A percentile compares a stretch with the other conserved stretches of the same genome.
phyloP scores from a whole-genome alignment of 2,329 filamentous ascomycete species.

The Penicillium sp. region DNA sequence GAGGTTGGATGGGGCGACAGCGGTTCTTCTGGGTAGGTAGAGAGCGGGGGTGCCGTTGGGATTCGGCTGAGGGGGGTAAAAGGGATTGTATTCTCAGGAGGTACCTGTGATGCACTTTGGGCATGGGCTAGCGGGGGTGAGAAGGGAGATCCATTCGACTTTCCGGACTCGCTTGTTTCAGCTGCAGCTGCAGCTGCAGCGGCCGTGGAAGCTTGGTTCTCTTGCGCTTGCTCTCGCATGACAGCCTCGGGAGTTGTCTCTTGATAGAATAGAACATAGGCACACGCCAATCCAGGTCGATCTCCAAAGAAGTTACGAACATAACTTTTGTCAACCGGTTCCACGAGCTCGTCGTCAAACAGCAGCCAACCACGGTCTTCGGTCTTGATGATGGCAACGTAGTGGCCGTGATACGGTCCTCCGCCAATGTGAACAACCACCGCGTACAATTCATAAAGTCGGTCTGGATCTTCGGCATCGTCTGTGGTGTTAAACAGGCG shows the following conservation, averaged over 20 bases:
- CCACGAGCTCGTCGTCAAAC: constrained; percentile 98
- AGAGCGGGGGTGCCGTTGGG: constrained; percentile 51
- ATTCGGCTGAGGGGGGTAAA: constrained; percentile 35
- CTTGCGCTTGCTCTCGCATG: constrained; percentile 77
- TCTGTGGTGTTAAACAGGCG: constrained; percentile 97
- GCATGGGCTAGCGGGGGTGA: constrained; percentile 40
- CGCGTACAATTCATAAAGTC: constrained; percentile 93
- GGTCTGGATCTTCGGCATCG: constrained; percentile 88
- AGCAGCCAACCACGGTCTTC: constrained; percentile 92
- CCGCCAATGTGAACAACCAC: constrained; percentile 97
- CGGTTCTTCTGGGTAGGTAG: constrained; percentile 40
- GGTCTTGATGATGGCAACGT: constrained; percentile 96
- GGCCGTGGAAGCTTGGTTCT: constrained; percentile 54
- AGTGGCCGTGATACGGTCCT: constrained; percentile 95
- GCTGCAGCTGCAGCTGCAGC: constrained; percentile 53
- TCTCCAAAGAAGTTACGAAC: constrained; percentile 97
- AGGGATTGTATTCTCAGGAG: constrained; percentile 38
- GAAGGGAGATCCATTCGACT: constrained; percentile 34
- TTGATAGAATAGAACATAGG: constrained; percentile 97
- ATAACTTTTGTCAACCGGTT: constrained; percentile 94
- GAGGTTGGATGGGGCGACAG: constrained; percentile 22
- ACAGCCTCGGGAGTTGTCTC: constrained; percentile 73
- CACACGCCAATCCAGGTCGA: constrained; percentile 83
- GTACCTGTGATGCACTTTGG: constrained; percentile 41
- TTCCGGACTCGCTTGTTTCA: constrained; percentile 43